These are phyloP conservation scores for Scutellaria minor DNA, from an alignment of 257 asterid genomes.

Conservation along the genomic window DNA sequence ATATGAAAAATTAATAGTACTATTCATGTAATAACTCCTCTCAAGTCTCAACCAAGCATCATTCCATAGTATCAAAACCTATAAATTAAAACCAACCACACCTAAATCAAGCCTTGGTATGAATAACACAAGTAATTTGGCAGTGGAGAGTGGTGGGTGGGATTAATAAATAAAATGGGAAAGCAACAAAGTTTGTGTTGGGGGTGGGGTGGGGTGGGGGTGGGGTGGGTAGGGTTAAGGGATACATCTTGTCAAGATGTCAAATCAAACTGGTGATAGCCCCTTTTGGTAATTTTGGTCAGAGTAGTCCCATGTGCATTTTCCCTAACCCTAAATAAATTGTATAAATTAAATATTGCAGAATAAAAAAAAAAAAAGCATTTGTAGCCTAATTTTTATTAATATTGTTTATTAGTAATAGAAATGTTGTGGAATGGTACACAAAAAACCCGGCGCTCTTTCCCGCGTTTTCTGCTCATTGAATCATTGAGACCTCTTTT, in stretches of 20 bases:
- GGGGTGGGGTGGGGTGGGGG: neutral
- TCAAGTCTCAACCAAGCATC: no score
- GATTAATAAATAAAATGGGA: constrained; percentile 23
- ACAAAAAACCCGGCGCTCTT: neutral
- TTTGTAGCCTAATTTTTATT: no score
- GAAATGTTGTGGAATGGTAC: no score
- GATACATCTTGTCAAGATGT: constrained; percentile 53
- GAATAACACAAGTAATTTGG: neutral
- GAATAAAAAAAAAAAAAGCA: no score
- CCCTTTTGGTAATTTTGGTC: constrained; percentile 20
- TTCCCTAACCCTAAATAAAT: constrained; percentile 9
- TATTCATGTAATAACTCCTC: no score
- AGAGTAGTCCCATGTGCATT: constrained; percentile 34
- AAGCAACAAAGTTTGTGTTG: neutral
- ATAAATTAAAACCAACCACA: no score
- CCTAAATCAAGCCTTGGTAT: no score
- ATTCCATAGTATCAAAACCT: no score
- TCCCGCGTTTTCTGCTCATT: constrained; percentile 10
- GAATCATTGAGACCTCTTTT: neutral
- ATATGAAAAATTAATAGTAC: no score
- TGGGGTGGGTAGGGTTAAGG: neutral
- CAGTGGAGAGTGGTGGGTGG: constrained; percentile 15
- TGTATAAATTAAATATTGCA: neutral
- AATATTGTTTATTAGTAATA: no score
- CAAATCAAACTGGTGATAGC: constrained; percentile 41